Evolutionary conservation across 257 asterid species (phyloP).

Genomic region (Mitragyna speciosa): DNA sequence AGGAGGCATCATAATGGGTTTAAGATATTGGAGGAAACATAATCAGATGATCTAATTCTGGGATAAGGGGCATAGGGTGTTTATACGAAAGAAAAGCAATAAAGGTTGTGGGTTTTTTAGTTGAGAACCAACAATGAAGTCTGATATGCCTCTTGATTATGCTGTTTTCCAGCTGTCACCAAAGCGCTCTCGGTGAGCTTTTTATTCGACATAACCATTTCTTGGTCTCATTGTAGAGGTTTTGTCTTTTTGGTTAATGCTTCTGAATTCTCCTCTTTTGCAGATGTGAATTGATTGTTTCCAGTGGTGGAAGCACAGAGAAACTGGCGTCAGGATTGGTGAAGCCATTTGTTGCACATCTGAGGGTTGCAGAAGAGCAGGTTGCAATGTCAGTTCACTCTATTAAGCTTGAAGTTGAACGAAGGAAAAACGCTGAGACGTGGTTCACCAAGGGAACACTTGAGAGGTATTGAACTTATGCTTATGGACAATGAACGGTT

Average conservation of each 20-base stretch:
- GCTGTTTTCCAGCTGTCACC: slow-evolving; percentile 92
- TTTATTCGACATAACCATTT: slow-evolving; percentile 2
- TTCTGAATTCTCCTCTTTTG: slow-evolving; percentile 18
- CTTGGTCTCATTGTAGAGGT: slow-evolving; percentile 5
- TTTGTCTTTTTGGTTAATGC: slow-evolving; percentile 4
- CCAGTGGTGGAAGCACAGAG: slow-evolving; percentile 71
- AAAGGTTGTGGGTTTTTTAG: slow-evolving; percentile 17
- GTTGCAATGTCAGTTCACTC: slow-evolving; percentile 60
- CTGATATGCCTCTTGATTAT: slow-evolving; percentile 72
- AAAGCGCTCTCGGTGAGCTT: slow-evolving; percentile 63
- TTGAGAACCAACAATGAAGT: slow-evolving; percentile 50
- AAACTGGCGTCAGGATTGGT: slow-evolving; percentile 88
- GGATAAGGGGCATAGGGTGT: slow-evolving; percentile 23
- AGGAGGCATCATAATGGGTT: neutral
- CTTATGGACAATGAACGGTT: slow-evolving; percentile 7
- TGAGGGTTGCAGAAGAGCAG: slow-evolving; percentile 80
- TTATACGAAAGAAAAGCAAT: slow-evolving; percentile 34
- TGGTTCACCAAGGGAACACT: slow-evolving; percentile 99
- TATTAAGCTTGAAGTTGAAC: slow-evolving; percentile 75
- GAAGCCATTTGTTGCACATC: slow-evolving; percentile 78
- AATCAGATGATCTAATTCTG: slow-evolving; percentile 23
- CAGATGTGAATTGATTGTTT: slow-evolving; percentile 88
- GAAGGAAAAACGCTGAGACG: slow-evolving; percentile 47
- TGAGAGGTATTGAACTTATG: slow-evolving; percentile 59
- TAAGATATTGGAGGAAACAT: slow-evolving; percentile 23